Base-by-base conservation (phyloP, 768 basidiomycete species). In the Macrolepiota dolichaula region DNA sequence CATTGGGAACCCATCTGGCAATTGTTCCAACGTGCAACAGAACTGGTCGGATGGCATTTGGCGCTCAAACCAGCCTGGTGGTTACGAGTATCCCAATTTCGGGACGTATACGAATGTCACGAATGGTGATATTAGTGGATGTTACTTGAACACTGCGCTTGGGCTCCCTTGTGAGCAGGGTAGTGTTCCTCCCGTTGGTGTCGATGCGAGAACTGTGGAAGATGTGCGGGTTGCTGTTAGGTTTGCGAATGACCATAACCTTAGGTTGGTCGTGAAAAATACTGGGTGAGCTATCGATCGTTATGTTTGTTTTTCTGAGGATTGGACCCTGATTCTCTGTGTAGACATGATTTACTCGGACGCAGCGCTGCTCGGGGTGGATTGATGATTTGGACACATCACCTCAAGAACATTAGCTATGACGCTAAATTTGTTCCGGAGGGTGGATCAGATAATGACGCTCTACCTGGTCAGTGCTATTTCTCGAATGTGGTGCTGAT, bases 141-240 rank as follows among this genome's bases (percentile, higher is more conserved):
- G n/a, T n/a, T n/a, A n/a, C n/a, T n/a, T n/a, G n/a, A n/a, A n/a
- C n/a, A n/a, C n/a, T n/a, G n/a, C n/a, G n/a, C n/a, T n/a, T n/a
- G n/a, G n/a, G n/a, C n/a, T n/a, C n/a, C n/a, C n/a, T n/a, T n/a
- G n/a, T n/a, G n/a, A n/a, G n/a, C n/a, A n/a, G n/a, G n/a, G n/a
- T n/a, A n/a, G n/a, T n/a, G n/a, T n/a, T n/a, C n/a, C n/a, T n/a
- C n/a, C n/a, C n/a, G n/a, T n/a, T n/a, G n/a, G n/a, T n/a, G n/a
- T n/a, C n/a, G n/a, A n/a, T n/a, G n/a, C n/a, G n/a, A n/a, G n/a
- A n/a, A n/a, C n/a, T n/a, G n/a, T n/a, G n/a, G n/a, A 40, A 2
- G 81, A 81, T 57, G 64, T 81, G 4, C 78, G 78, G 63, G 75
- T 72, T 22, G 71, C 76, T 2, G 69, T 81, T 19, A 68, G 66